Evolutionary conservation across 768 basidiomycete species (phyloP).

Genomic region (Pseudohyphozyma bogoriensis): DNA sequence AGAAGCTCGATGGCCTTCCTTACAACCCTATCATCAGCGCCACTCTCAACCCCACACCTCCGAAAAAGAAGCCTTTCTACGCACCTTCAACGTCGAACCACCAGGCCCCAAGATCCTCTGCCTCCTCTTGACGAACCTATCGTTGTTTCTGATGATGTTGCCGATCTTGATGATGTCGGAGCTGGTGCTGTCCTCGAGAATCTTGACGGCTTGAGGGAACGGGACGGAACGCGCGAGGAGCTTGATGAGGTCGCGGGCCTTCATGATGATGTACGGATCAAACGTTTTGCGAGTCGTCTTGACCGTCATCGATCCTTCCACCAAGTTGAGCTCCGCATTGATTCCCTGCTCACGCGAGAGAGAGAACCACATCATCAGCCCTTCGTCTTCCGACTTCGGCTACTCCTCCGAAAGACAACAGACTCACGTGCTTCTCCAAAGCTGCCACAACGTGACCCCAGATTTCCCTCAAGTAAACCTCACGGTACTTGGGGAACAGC

Average conservation of each 20-base stretch:
- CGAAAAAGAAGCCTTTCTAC: slow-evolving; percentile 18
- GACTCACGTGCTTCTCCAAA: slow-evolving; percentile 63
- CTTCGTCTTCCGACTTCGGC: neutral
- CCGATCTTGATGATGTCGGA: slow-evolving; percentile 99
- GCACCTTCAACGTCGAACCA: slow-evolving; percentile 90
- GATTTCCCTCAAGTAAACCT: slow-evolving; percentile 87
- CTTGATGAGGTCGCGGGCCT: slow-evolving; percentile 92
- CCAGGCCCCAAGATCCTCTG: slow-evolving; percentile 96
- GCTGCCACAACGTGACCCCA: slow-evolving; percentile 85
- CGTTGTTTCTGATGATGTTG: slow-evolving; percentile 84
- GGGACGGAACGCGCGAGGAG: slow-evolving; percentile 86
- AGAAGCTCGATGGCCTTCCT: slow-evolving; percentile 89
- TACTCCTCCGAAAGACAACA: neutral
- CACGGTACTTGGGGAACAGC: slow-evolving; percentile 94
- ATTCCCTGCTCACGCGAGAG: too few species aligned
- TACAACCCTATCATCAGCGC: neutral
- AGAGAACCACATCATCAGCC: neutral
- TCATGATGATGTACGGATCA: slow-evolving; percentile 92
- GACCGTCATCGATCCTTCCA: slow-evolving; percentile 96
- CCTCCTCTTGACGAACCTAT: slow-evolving; percentile 87
- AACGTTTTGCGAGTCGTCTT: slow-evolving; percentile 92
- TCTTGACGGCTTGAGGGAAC: slow-evolving; percentile 60
- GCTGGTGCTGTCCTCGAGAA: slow-evolving; percentile 76
- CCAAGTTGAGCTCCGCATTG: slow-evolving; percentile 80
- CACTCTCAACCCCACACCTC: neutral